Percentiles rank a stretch among this genome's conserved stretches.
phyloP scores from a whole-genome alignment of 2,329 filamentous ascomycete genomes.

The Aspergillus calidoustus region DNA sequence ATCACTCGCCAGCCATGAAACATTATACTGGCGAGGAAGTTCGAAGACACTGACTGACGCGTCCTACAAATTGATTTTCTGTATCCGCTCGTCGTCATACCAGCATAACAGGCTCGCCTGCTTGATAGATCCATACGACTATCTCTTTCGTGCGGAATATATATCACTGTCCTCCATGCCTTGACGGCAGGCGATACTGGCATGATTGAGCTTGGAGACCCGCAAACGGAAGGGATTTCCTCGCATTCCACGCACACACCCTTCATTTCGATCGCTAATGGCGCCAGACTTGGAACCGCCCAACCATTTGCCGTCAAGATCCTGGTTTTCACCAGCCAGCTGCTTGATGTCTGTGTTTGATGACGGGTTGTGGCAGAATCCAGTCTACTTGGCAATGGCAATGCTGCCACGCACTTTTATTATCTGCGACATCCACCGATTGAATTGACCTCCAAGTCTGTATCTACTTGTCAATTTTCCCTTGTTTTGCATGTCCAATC shows the following conservation, averaged over 20 bases:
- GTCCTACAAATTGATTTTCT: neutral
- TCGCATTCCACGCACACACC: conserved; percentile 15
- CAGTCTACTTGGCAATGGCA: conserved; percentile 11
- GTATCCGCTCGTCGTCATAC: neutral
- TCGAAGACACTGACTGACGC: neutral
- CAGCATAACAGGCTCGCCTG: conserved; percentile 7
- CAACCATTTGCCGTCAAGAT: neutral
- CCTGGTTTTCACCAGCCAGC: neutral
- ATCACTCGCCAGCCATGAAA: neutral
- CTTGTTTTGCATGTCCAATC: neutral
- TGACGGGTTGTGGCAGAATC: conserved; percentile 18
- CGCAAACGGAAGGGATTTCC: conserved; percentile 11
- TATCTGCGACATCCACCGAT: neutral
- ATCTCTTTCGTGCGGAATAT: neutral
- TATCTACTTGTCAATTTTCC: neutral
- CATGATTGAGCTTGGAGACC: neutral
- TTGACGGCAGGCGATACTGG: neutral
- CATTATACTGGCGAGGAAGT: neutral
- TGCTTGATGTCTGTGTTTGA: conserved; percentile 1
- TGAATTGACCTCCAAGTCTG: neutral
- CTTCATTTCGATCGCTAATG: conserved; percentile 10
- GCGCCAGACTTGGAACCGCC: neutral
- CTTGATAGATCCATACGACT: neutral
- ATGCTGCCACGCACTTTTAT: conserved; percentile 28
- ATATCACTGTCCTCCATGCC: neutral